Percentiles rank a stretch among this genome's conserved stretches.
These are phyloP conservation scores for Amphirosellinia nigrospora DNA, from an alignment of 495 filamentous ascomycete species.

Conservation along the genomic window DNA sequence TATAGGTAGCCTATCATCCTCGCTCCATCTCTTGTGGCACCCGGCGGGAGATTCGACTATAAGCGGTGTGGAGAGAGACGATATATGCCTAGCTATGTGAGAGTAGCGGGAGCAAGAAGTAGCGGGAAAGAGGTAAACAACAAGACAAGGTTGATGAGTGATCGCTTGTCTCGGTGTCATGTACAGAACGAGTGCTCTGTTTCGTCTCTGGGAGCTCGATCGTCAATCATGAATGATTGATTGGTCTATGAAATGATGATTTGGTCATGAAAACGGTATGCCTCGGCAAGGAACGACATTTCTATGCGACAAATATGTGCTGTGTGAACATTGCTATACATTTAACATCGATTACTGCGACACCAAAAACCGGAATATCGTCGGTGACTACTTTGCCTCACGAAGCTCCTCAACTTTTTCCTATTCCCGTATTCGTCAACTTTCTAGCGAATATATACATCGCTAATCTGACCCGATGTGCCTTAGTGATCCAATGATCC, in stretches of 20 bases:
- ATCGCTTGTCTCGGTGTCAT: slow-evolving; percentile 13
- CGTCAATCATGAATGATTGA: not conserved
- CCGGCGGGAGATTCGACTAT: slow-evolving; percentile 18
- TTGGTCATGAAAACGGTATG: not conserved
- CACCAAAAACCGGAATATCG: not conserved
- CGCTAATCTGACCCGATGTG: not conserved
- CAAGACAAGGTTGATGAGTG: not conserved
- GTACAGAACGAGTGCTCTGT: slow-evolving; percentile 18
- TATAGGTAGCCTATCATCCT: not conserved
- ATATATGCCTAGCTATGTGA: not conserved
- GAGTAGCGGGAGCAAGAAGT: not conserved
- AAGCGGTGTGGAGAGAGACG: slow-evolving; percentile 16
- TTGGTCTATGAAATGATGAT: not conserved
- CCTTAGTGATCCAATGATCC: not conserved
- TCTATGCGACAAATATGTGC: not conserved
- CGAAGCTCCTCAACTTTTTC: not conserved
- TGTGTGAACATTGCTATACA: not conserved
- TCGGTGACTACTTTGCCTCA: not conserved
- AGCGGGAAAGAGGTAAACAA: not conserved
- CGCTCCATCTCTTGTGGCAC: slow-evolving; percentile 11
- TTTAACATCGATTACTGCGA: not conserved
- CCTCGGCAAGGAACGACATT: not conserved
- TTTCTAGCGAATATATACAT: not conserved
- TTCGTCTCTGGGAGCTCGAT: not conserved
- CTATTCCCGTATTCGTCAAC: not conserved